Base-by-base conservation (phyloP, 2,329 filamentous ascomycete genomes). In the Coniochaeta sp. region DNA sequence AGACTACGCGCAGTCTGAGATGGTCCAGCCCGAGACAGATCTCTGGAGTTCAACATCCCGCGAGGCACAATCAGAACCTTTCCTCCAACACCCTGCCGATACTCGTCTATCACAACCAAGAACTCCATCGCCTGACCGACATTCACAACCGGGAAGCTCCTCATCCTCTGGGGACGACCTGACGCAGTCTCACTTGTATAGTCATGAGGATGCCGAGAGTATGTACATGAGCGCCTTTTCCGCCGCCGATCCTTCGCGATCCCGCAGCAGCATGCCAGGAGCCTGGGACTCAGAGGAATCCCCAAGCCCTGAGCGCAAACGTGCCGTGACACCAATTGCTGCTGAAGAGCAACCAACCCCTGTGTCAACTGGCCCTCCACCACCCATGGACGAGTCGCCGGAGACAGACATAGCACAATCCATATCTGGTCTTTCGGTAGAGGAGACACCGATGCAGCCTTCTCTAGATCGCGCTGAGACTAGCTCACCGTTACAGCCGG, bases 221-320 rank as follows among this genome's bases (percentile, higher is more conserved):
- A 88, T 95, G 84, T 95, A 94, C 60, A 85, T 91, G 83, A 92
- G 83, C 56, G 83, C 83, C 1, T 79, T 86, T 49, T 85, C 82
- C 2, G 69, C 77, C 24, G 64, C 67, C 2, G 64, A 69, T 30
- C 62, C 63, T 2, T 63, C 67, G 9, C 61, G 61, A 35, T 32
- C 63, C 16, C 61, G 49, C 14, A 58, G 58, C 18, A 55, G 60
- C 3, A 81, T 82, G 72, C 79, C 79, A 2, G 78, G 78, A 6
- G 68, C 68, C 5, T 82, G 78, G 79, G 74, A 71, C 50, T 68
- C 69, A 0, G 71, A 71, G 13, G 58, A 65, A 3, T 28, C 45
- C 14, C 53, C 59, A 1, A 57, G 57, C 20, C 51, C 52, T 1
- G 58, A 58, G 42, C 40, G 9, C 13, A 38, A 49, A 18, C 27